Conservation (phyloP, 2,329 filamentous ascomycete species). For the Colletotrichum horii region DNA sequence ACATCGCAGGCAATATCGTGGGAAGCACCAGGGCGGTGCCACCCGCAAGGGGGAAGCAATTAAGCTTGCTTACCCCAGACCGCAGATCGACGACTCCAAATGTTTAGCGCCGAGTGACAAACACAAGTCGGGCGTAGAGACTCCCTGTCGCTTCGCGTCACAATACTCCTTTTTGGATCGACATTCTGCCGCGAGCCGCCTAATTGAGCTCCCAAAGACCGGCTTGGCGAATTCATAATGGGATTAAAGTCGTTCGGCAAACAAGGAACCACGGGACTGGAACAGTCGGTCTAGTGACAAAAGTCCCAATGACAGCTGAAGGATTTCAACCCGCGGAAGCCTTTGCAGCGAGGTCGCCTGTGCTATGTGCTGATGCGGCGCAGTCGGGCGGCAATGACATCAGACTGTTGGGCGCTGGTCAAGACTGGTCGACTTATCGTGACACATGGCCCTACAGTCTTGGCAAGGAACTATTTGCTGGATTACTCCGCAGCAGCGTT, state of each 20-base stretch:
- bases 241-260: not conserved
- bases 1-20: not conserved
- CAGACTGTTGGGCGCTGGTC: not conserved
- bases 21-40: not conserved
- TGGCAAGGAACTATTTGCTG: not conserved
- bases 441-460: not conserved
- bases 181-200: rapidly evolving
- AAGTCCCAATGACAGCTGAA: not conserved
- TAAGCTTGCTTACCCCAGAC: not conserved
- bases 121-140: not conserved
- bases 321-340: not conserved
- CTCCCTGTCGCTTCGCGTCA: not conserved
- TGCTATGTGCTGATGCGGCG: not conserved
- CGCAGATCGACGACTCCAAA: not conserved
- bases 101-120: not conserved
- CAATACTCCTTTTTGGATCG: not conserved
- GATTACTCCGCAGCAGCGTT: not conserved
- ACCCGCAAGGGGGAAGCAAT: not conserved
- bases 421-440: not conserved
- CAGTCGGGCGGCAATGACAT: not conserved
- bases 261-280: not conserved
- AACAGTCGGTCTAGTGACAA: not conserved
- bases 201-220: too few relatives aligned
- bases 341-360: not conserved
- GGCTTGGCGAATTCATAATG: not conserved